Evolutionary conservation across 2,329 filamentous ascomycete species (phyloP).

Genomic region (Claviceps sp.): DNA sequence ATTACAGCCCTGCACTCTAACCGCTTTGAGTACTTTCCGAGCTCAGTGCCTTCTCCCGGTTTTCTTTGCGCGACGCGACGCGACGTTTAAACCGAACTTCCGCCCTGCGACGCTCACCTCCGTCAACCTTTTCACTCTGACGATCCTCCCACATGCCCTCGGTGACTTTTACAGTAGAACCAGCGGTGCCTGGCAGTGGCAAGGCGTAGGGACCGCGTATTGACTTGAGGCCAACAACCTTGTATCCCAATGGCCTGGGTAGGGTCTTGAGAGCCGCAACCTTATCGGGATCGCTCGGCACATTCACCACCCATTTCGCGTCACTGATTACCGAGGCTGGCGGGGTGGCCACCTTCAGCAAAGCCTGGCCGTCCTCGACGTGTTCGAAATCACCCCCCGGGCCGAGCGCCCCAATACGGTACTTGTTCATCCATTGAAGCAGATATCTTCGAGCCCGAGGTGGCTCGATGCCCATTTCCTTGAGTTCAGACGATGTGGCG

Average conservation of each 20-base stretch:
- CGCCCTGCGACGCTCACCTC: conserved; percentile 79
- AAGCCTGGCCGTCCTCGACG: conserved; percentile 45
- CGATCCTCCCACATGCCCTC: conserved; percentile 92
- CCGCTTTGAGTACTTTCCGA: conserved; percentile 1
- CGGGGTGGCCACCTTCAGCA: conserved; percentile 34
- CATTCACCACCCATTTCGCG: conserved; percentile 40
- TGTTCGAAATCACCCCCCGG: conserved; percentile 69
- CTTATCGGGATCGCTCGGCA: conserved; percentile 30
- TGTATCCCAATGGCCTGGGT: conserved; percentile 34
- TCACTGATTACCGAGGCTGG: conserved; percentile 25
- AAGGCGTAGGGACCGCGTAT: conserved; percentile 66
- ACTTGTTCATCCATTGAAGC: conserved; percentile 76
- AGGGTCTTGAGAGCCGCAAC: conserved; percentile 10
- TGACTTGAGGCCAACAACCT: conserved; percentile 51
- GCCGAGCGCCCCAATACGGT: conserved; percentile 63
- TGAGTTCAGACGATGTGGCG: conserved; percentile 62
- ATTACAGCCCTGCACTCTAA: conserved; percentile 5
- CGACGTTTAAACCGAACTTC: conserved; percentile 80
- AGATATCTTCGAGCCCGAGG: conserved; percentile 73
- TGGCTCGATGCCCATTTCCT: conserved; percentile 75
- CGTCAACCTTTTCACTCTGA: conserved; percentile 83
- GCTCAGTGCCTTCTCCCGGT: conserved; percentile 24
- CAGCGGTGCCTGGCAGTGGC: conserved; percentile 50
- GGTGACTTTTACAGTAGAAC: conserved; percentile 53
- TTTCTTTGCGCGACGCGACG: conserved; percentile 64